phyloP scores from a whole-genome alignment of 2,329 filamentous ascomycete genomes.

The Chalaropsis thielavioides region DNA sequence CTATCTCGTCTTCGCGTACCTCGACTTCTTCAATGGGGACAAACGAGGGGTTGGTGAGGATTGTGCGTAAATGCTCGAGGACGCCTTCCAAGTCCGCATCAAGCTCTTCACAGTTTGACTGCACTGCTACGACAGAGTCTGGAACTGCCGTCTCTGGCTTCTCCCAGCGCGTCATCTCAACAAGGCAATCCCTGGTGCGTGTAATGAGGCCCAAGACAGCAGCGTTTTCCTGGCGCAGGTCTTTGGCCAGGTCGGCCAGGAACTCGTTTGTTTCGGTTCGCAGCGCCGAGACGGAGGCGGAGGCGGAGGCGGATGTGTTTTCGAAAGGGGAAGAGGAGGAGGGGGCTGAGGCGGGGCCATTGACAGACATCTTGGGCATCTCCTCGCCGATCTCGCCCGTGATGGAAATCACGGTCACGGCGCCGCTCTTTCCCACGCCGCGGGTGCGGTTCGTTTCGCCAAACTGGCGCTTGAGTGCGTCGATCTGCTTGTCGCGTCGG shows the following conservation, averaged over 20 bases:
- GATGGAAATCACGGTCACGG: conserved; percentile 43
- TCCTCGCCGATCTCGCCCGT: conserved; percentile 40
- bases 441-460: conserved; percentile 52
- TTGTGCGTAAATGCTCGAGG: conserved; percentile 63
- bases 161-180: conserved; percentile 50
- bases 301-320: conserved; percentile 8
- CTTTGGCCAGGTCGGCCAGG: conserved; percentile 67
- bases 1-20: conserved; percentile 81
- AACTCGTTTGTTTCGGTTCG: conserved; percentile 84
- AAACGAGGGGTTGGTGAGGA: conserved; percentile 91
- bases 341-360: not conserved
- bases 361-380: conserved; percentile 24
- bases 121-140: conserved; percentile 20
- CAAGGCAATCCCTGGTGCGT: conserved; percentile 55
- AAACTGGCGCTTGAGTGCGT: conserved; percentile 76
- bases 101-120: conserved; percentile 46
- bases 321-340: not conserved
- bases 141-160: conserved; percentile 23
- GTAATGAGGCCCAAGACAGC: conserved; percentile 57
- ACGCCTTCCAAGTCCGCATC: conserved; percentile 60
- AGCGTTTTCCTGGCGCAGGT: conserved; percentile 85
- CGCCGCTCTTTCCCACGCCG: conserved; percentile 39
- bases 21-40: conserved; percentile 91
- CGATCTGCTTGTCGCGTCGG: conserved; percentile 78
- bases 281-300: conserved; percentile 30